Percentiles rank a stretch among this genome's conserved stretches.
phyloP scores from a whole-genome alignment of 495 filamentous ascomycete genomes.

The Haplographium delicatum region DNA sequence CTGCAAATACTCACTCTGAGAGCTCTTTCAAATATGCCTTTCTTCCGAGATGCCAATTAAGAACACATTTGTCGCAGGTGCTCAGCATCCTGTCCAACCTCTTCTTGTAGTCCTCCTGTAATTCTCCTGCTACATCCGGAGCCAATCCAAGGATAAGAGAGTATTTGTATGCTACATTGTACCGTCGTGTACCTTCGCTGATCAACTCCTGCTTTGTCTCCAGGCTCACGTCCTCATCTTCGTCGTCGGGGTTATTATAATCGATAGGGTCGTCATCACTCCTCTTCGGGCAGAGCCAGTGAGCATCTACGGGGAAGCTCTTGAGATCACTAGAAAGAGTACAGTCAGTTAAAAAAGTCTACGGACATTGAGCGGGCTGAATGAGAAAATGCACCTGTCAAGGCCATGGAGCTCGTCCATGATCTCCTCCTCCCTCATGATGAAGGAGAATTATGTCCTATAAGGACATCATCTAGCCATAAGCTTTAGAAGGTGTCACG shows the following conservation, averaged over 20 bases:
- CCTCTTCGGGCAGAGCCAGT: slow-evolving; percentile 46
- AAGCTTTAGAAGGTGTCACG: not conserved
- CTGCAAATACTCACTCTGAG: slow-evolving; percentile 37
- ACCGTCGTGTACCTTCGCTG: slow-evolving; percentile 15
- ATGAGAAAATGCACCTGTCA: slow-evolving; percentile 15
- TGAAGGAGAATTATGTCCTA: slow-evolving; percentile 4
- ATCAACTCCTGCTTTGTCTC: slow-evolving; percentile 22
- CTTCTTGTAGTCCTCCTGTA: slow-evolving; percentile 29
- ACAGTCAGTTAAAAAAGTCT: not conserved
- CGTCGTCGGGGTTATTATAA: slow-evolving; percentile 22
- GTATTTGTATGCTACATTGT: slow-evolving; percentile 23
- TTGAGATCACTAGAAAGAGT: slow-evolving; percentile 14
- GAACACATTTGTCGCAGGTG: slow-evolving; percentile 74
- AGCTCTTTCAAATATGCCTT: slow-evolving; percentile 57
- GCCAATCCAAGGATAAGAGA: slow-evolving; percentile 20
- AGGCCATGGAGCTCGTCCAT: slow-evolving; percentile 25
- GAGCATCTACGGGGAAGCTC: slow-evolving; percentile 37
- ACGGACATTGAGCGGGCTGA: not conserved
- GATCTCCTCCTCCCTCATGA: slow-evolving; percentile 25
- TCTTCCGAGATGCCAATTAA: slow-evolving; percentile 71
- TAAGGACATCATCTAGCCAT: slow-evolving; percentile 10
- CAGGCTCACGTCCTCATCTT: slow-evolving; percentile 22
- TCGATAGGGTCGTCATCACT: slow-evolving; percentile 37
- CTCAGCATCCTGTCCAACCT: slow-evolving; percentile 43
- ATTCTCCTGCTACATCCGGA: slow-evolving; percentile 5